phyloP scores from a whole-genome alignment of 2,329 filamentous ascomycete genomes.

The Fusarium brevicatenulatum region DNA sequence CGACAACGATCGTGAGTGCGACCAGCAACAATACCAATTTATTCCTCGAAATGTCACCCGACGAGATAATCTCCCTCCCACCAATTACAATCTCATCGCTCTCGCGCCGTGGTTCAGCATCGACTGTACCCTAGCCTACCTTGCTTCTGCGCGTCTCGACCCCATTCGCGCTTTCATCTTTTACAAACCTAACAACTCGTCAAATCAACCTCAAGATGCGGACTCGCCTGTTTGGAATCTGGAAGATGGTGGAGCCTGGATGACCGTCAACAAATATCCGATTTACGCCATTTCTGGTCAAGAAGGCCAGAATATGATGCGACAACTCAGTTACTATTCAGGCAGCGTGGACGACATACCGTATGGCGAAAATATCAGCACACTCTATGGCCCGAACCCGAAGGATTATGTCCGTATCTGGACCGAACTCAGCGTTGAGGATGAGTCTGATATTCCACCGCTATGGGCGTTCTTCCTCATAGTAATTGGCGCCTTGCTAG shows the following conservation, averaged over 20 bases:
- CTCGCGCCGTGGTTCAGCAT: slow-evolving; percentile 86
- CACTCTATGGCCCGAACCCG: slow-evolving; percentile 64
- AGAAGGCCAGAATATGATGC: slow-evolving; percentile 74
- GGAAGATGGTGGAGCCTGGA: slow-evolving; percentile 77
- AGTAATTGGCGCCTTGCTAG: slow-evolving; percentile 76
- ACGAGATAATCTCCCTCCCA: slow-evolving; percentile 72
- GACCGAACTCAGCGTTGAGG: slow-evolving; percentile 62
- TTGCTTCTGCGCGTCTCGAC: slow-evolving; percentile 68
- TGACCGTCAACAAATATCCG: slow-evolving; percentile 74
- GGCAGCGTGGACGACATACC: slow-evolving; percentile 74
- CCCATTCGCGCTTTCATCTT: slow-evolving; percentile 72
- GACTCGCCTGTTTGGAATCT: slow-evolving; percentile 76
- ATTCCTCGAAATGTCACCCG: slow-evolving; percentile 82
- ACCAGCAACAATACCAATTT: slow-evolving; percentile 68
- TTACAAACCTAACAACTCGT: slow-evolving; percentile 66
- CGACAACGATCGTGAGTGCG: slow-evolving; percentile 66
- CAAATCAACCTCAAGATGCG: slow-evolving; percentile 70
- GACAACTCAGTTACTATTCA: slow-evolving; percentile 79
- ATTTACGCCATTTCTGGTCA: slow-evolving; percentile 82
- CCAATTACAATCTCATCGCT: slow-evolving; percentile 79
- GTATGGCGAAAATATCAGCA: slow-evolving; percentile 65
- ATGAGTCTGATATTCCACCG: slow-evolving; percentile 67
- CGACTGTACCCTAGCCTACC: slow-evolving; percentile 78
- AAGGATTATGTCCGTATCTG: slow-evolving; percentile 70
- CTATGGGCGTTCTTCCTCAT: slow-evolving; percentile 83